Evolutionary conservation across 2,329 filamentous ascomycete species (phyloP), one percentile per base, ranked within the genome.

Genomic region (Lasiodiplodia sp.): DNA sequence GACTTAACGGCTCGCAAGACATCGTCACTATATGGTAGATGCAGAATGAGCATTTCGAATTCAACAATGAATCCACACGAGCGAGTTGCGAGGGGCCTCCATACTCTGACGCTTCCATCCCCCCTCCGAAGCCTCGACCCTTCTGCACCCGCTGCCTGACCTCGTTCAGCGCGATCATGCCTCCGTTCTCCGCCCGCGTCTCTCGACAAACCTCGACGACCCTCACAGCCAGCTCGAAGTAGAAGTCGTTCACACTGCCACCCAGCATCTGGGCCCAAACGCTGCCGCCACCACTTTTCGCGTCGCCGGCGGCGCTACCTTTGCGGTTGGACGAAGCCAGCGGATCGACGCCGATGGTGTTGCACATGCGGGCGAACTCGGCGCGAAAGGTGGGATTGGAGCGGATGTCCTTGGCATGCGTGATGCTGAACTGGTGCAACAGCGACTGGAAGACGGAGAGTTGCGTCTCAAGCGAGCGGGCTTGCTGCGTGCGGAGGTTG

Each of bases 361-460:
- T 89, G 82, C 96, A 99, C 96, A 99, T 99, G 79, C 95, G 93
- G 3, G 96, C 95, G 78, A 99, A 99, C 81, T 99, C 95, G 40
- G 95, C 94, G 70, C 96, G 93, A 81, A 99, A 99, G 10, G 89
- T 91, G 6, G 96, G 96, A 79, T 98, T 94, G 2, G 94, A 97
- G 71, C 95, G 94, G 70, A 99, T 99, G 75, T 97, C 96, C 77
- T 94, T 94, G 73, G 92, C 92, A 85, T 99, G 96, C 62, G 95
- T 97, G 76, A 95, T 87, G 55, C 94, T 93, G 81, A 99, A 99
- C 80, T 96, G 94, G 82, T 97, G 94, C 6, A 99, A 89, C 12
- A 97, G 87, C 21, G 93, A 96, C 77, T 97, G 94, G 86, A 99
- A 99, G 76, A 98, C 94, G 72, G 94, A 91, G 71, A 99, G 91